A percentile compares a stretch with the other conserved stretches of the same genome.
phyloP scores from a whole-genome alignment of 2,329 filamentous ascomycete species.

The Ophiocordyceps camponoti-saundersi region DNA sequence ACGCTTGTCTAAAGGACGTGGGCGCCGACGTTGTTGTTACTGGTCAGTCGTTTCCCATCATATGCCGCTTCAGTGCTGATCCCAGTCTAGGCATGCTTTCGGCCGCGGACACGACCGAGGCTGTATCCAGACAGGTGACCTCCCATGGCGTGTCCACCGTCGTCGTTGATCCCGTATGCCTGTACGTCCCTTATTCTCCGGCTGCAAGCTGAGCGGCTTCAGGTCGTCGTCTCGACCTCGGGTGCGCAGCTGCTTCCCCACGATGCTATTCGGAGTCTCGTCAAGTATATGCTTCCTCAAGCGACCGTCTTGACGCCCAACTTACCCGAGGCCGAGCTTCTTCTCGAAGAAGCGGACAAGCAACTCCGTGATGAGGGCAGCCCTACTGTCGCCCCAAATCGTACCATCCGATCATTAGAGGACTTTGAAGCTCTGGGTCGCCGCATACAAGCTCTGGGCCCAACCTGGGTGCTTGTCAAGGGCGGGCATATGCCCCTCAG shows the following conservation, averaged over 20 bases:
- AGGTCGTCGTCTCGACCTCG: constrained; percentile 91
- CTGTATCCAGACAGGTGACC: constrained; percentile 13
- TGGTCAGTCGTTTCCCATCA: constrained; percentile 32
- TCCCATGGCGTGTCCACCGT: constrained; percentile 14
- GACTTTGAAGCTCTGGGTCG: constrained; percentile 56
- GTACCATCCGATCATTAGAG: constrained; percentile 33
- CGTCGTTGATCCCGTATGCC: constrained; percentile 20
- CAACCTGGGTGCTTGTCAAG: constrained; percentile 71
- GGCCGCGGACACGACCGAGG: constrained; percentile 18
- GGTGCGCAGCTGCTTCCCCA: constrained; percentile 51
- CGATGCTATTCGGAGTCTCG: constrained; percentile 44
- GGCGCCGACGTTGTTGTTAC: constrained; percentile 84
- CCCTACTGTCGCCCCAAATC: constrained; percentile 7
- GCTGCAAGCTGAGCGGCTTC: constrained; percentile 1
- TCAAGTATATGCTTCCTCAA: constrained; percentile 41
- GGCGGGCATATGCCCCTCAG: constrained; percentile 78
- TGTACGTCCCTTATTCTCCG: background rate
- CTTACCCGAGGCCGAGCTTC: constrained; percentile 53
- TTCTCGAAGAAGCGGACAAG: constrained; percentile 33
- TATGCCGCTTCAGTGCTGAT: background rate
- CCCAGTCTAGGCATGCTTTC: constrained; percentile 19
- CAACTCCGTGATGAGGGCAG: constrained; percentile 9
- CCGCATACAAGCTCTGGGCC: constrained; percentile 49
- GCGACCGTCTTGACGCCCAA: constrained; percentile 63
- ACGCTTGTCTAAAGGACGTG: constrained; percentile 69